Evolutionary conservation across 768 basidiomycete species (phyloP).

Genomic region (Hypholoma sublateritium): DNA sequence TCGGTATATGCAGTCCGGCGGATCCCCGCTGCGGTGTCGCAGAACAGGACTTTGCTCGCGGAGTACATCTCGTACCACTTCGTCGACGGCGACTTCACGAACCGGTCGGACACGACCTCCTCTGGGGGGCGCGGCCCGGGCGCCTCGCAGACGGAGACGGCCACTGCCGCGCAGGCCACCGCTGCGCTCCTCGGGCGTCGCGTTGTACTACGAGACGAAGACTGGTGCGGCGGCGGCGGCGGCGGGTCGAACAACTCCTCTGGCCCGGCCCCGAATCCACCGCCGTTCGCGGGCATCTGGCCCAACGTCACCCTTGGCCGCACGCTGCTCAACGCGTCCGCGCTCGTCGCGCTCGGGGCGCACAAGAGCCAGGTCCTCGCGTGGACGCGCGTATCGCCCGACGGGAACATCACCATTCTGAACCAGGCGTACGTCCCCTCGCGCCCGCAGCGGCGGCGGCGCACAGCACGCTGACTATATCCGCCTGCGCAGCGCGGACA

Average conservation of each 20-base stretch:
- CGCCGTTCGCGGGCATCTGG: background rate
- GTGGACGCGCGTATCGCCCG: conserved; percentile 21
- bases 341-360: conserved; percentile 33
- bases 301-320: background rate
- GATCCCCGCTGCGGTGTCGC: conserved; percentile 23
- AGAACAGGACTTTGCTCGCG: conserved; percentile 32
- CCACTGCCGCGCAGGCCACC: background rate
- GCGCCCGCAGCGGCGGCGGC: no score
- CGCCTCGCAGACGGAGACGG: no score
- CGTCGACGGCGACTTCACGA: conserved; percentile 48
- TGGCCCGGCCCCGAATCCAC: background rate
- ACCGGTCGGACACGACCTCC: conserved; percentile 11
- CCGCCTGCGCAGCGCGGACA: conserved; percentile 17
- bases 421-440: conserved; percentile 44
- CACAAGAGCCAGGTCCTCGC: conserved; percentile 55
- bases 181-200: background rate
- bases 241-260: no score
- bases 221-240: no score
- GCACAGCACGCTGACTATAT: no score
- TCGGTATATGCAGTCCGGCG: conserved; percentile 26
- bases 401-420: conserved; percentile 36
- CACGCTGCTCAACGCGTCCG: background rate
- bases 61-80: conserved; percentile 59
- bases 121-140: background rate
- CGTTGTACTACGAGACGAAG: background rate